Percentiles rank a stretch among this genome's conserved stretches.
Evolutionary conservation across 2,329 filamentous ascomycete genomes (phyloP).

Genomic region (Sarocladium brachiariae): DNA sequence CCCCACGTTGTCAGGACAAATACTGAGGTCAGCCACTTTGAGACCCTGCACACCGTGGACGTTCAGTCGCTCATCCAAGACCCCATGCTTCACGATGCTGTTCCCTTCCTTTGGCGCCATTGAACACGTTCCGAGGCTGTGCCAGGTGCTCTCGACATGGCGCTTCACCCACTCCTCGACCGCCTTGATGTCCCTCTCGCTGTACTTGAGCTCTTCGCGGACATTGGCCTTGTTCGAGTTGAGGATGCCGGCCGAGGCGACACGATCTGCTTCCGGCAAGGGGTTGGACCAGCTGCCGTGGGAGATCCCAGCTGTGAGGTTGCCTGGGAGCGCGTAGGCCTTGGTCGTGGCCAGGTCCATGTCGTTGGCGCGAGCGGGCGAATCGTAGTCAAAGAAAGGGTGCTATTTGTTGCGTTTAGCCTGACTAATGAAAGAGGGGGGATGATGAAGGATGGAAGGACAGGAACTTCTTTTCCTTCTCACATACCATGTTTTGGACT

Average conservation of each 20-base stretch:
- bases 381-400: constrained; percentile 66
- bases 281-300: constrained; percentile 66
- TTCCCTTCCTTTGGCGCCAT: constrained; percentile 74
- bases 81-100: constrained; percentile 73
- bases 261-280: constrained; percentile 45
- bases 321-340: constrained; percentile 65
- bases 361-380: constrained; percentile 61
- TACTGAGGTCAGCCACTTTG: constrained; percentile 69
- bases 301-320: constrained; percentile 63
- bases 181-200: constrained; percentile 53
- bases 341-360: constrained; percentile 72
- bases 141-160: constrained; percentile 73
- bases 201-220: constrained; percentile 60
- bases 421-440: constrained; percentile 14
- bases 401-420: constrained; percentile 37
- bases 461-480: constrained; percentile 10
- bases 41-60: constrained; percentile 71
- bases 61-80: constrained; percentile 69
- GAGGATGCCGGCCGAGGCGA: constrained; percentile 34
- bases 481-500: constrained; percentile 44
- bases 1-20: constrained; percentile 74
- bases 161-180: constrained; percentile 65
- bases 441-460: not conserved
- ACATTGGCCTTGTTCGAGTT: constrained; percentile 58
- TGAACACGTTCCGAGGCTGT: constrained; percentile 60